Evolutionary conservation across 768 basidiomycete genomes (phyloP), one percentile per base, ranked within the genome.

Genomic region (Amanita phalloides): DNA sequence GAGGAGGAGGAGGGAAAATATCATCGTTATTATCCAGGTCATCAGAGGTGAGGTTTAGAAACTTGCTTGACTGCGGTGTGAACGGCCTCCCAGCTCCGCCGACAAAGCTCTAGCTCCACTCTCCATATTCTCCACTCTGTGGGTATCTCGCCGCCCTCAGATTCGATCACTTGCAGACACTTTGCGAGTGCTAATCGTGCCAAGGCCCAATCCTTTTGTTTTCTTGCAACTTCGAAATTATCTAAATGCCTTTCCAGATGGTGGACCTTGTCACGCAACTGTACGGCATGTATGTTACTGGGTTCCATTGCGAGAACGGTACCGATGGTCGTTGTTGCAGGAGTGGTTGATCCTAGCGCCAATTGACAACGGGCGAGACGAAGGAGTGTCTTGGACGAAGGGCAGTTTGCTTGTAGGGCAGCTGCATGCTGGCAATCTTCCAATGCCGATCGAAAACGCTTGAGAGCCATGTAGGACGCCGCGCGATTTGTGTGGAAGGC

Each of bases 401-500:
- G 85, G 0, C 70, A 54, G 11, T 69, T 62, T 6, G 81, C 64
- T 66, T 91, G 87, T 4, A 90, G 69, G 0, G 78, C 65, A 0
- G 77, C 73, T 3, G 90, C 90, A 33, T 72, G 72, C 63, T 89
- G 89, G 60, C 89, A 92, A 61, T 94, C 90, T 35, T 74, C 75
- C 14, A 92, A 71, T 0, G 91, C 91, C 0, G 71, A 67, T 30
- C 79, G 73, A 72, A 85, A 93, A 32, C 78, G 78, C 62, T 91
- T 90, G 47, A 87, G 62, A 0, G 81, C 79, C 79, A 94, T 93
- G 62, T 84, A 79, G 2, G 90, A 83, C 0, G 91, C 90, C 0
- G 91, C 90, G 26, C 90, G 81, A 64, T 94, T 94, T 0, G 89
- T 88, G 55, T 84, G 71, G 61, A 86, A 93, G 2, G 85, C 75